Conservation (phyloP, 2,329 filamentous ascomycete genomes). For the Botrytis squamosa region DNA sequence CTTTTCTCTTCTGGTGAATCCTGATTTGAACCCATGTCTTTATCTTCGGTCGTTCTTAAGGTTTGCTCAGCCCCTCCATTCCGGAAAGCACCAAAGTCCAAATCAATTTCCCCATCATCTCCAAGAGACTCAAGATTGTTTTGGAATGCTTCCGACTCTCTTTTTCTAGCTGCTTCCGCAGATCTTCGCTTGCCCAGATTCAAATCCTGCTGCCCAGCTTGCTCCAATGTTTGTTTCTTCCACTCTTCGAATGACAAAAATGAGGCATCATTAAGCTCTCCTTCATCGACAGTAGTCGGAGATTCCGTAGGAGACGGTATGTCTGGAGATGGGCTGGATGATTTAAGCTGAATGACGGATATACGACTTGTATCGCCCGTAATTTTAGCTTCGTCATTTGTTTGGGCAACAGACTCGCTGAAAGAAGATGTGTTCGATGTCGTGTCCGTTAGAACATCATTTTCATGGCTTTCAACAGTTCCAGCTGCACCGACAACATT, state of each 20-base stretch:
- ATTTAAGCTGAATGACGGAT: slow-evolving; percentile 11
- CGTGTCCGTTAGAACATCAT: background rate
- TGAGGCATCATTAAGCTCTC: slow-evolving; percentile 56
- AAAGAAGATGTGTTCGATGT: slow-evolving; percentile 5
- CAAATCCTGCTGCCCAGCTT: slow-evolving; percentile 75
- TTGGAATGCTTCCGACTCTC: slow-evolving; percentile 55
- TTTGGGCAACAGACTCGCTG: slow-evolving; percentile 14
- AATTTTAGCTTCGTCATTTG: background rate
- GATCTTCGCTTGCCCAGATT: slow-evolving; percentile 58
- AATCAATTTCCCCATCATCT: slow-evolving; percentile 83
- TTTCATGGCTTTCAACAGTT: background rate
- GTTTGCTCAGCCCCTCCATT: slow-evolving; percentile 34
- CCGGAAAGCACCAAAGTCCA: slow-evolving; percentile 67
- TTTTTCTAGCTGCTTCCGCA: slow-evolving; percentile 47
- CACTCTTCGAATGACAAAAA: slow-evolving; percentile 98
- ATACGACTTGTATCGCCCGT: slow-evolving; percentile 17
- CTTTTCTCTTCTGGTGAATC: slow-evolving; percentile 35
- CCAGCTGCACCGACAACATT: background rate
- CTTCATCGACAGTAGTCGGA: slow-evolving; percentile 30
- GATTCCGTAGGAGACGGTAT: slow-evolving; percentile 12
- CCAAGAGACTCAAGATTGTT: slow-evolving; percentile 76
- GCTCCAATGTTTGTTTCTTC: slow-evolving; percentile 90
- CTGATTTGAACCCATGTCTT: slow-evolving; percentile 20
- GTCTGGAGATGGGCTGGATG: slow-evolving; percentile 12
- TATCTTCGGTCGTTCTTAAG: slow-evolving; percentile 27